Evolutionary conservation across 2,329 filamentous ascomycete genomes (phyloP).

Genomic region (Penicillium capsulatum): DNA sequence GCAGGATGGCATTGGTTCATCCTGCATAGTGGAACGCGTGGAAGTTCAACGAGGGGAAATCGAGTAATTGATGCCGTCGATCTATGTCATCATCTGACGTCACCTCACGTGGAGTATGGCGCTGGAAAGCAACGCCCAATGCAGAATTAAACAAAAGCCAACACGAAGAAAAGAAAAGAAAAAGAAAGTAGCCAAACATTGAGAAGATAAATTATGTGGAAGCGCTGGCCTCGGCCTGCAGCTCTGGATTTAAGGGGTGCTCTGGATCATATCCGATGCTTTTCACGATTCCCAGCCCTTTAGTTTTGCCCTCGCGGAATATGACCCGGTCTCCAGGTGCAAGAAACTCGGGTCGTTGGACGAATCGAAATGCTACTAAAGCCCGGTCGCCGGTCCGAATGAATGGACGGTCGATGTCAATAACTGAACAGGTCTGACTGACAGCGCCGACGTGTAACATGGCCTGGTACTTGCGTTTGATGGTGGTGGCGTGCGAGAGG

Average conservation of each 20-base stretch:
- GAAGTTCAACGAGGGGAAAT: not conserved
- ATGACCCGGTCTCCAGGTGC: constrained; percentile 82
- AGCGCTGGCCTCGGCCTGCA: too few relatives aligned
- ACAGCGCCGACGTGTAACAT: constrained; percentile 97
- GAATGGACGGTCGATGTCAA: constrained; percentile 93
- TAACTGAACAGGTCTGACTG: constrained; percentile 92
- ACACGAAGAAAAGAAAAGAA: too few relatives aligned
- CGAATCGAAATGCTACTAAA: constrained; percentile 87
- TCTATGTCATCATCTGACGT: constrained; percentile 20
- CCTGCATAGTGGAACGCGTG: not conserved
- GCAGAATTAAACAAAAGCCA: constrained; percentile 1
- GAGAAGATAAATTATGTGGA: too few relatives aligned
- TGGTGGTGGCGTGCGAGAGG: constrained; percentile 91
- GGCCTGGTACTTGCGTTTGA: constrained; percentile 93
- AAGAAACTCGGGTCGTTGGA: constrained; percentile 89
- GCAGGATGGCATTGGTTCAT: not conserved
- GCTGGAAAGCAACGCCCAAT: not conserved
- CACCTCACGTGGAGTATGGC: constrained; percentile 16
- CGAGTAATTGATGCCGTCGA: not conserved
- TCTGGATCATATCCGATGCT: constrained; percentile 76
- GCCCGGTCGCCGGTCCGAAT: constrained; percentile 95
- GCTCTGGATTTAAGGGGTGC: constrained; percentile 45
- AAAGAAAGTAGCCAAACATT: too few relatives aligned
- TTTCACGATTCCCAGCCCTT: constrained; percentile 93
- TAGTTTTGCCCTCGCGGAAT: constrained; percentile 91